These are phyloP conservation scores for Musa beccarii DNA, from an alignment of 176 grass and related monocot genomes.

Conservation along the genomic window DNA sequence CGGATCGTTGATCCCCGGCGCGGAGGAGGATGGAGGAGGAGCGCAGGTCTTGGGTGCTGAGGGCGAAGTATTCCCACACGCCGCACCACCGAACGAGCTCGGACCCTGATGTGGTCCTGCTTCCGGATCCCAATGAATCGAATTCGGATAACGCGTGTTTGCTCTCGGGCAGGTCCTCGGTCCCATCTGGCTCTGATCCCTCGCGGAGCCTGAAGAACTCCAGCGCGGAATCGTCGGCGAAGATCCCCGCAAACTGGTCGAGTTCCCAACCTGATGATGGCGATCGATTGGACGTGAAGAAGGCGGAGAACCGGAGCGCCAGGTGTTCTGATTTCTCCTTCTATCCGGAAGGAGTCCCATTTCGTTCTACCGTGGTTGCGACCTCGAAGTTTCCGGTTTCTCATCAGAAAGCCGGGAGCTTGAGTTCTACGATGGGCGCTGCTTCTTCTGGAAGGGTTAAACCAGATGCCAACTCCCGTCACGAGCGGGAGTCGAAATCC, in stretches of 20 bases:
- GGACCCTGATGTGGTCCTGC: conserved; percentile 3
- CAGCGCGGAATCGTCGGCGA: neutral
- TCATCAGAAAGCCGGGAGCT: neutral
- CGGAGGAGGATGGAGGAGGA: conserved; percentile 58
- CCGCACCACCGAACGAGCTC: conserved; percentile 29
- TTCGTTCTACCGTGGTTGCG: neutral
- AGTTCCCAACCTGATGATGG: neutral
- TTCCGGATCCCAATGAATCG: conserved; percentile 32
- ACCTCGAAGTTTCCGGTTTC: neutral
- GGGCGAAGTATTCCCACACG: conserved; percentile 68
- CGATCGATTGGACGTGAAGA: neutral
- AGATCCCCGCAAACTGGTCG: neutral
- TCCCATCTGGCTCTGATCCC: conserved; percentile 13
- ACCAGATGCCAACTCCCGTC: neutral
- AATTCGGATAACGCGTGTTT: conserved; percentile 28
- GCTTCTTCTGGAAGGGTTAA: conserved; percentile 18
- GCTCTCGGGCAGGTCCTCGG: conserved; percentile 17
- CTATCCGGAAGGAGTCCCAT: neutral
- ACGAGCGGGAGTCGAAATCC: neutral
- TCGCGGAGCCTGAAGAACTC: conserved; percentile 4
- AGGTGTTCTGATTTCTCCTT: conserved; percentile 6
- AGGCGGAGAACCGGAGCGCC: neutral
- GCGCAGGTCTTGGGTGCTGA: conserved; percentile 60
- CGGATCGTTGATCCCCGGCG: neutral
- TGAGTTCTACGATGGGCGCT: neutral